Conservation (phyloP, 2,329 filamentous ascomycete genomes). For the Davidsoniella virescens region DNA sequence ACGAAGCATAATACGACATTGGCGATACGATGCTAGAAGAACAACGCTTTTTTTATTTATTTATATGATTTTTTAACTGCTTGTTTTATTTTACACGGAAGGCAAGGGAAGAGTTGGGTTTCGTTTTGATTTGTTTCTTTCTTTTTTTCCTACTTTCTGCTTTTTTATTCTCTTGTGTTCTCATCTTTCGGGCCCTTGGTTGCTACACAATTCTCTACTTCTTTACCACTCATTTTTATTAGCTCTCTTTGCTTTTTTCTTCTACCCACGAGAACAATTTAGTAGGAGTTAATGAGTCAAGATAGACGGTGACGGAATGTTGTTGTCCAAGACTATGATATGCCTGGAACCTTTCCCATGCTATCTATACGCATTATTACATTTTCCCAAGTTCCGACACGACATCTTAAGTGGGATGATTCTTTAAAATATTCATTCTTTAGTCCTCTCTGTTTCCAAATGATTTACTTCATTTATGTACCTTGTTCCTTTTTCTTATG, state of each 20-base stretch:
- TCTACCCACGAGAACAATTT: no score
- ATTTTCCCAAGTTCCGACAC: no score
- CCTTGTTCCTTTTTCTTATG: no score
- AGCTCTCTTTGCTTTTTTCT: no score
- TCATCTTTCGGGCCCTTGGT: no score
- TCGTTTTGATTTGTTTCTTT: slow-evolving; percentile 14
- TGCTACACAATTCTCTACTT: slow-evolving; percentile 3
- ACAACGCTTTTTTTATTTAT: slow-evolving; percentile 17
- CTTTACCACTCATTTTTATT: slow-evolving; percentile 6
- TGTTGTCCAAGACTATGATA: no score
- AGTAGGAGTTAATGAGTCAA: not conserved
- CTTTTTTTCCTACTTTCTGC: slow-evolving; percentile 10
- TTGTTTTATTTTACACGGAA: slow-evolving; percentile 3
- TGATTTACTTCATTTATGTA: no score
- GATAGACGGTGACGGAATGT: not conserved
- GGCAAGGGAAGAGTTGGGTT: slow-evolving; percentile 14
- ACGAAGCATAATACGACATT: slow-evolving; percentile 1
- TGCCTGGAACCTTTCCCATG: no score
- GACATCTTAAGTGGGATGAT: no score
- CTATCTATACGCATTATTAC: no score
- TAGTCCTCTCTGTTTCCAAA: no score
- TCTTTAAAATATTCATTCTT: no score
- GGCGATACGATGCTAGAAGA: not conserved
- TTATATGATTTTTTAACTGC: slow-evolving; percentile 15
- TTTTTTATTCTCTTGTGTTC: not conserved